A percentile compares a stretch with the other conserved stretches of the same genome.
These are phyloP conservation scores for Chenopodium album DNA, from an alignment of 148 eudicot species.

Conservation along the genomic window DNA sequence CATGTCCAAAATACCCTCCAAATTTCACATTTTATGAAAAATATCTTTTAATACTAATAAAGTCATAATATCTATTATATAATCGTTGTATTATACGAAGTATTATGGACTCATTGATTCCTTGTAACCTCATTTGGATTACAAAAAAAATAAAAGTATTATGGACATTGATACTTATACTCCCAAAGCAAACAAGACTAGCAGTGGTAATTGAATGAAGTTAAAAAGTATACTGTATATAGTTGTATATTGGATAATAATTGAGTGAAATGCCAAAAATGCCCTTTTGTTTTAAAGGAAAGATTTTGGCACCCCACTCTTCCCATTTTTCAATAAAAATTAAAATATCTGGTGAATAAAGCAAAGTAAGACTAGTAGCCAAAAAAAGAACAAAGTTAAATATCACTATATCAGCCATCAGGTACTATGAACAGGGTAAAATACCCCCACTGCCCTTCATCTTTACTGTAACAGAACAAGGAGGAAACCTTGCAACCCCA, in stretches of 20 bases:
- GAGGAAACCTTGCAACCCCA: conserved; percentile 5
- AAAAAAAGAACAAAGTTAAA: background rate
- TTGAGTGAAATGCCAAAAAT: background rate
- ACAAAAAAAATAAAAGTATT: too few relatives aligned
- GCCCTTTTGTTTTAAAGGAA: background rate
- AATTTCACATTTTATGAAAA: background rate
- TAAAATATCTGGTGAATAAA: background rate
- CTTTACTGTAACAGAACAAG: background rate
- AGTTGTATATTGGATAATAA: background rate
- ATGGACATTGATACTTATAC: background rate
- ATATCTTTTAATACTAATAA: background rate
- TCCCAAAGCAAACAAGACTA: background rate
- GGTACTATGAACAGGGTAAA: background rate
- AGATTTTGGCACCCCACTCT: background rate
- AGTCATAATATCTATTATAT: too few relatives aligned
- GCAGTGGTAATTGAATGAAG: background rate
- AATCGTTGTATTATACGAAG: background rate
- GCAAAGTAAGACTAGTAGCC: conserved; percentile 9
- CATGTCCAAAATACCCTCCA: background rate
- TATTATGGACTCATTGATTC: too few relatives aligned
- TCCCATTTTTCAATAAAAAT: background rate
- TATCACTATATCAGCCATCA: background rate
- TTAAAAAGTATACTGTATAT: too few relatives aligned
- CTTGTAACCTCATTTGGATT: too few relatives aligned
- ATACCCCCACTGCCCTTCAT: background rate